Conservation (phyloP, 208 protist genomes). For the Leishmania major region DNA sequence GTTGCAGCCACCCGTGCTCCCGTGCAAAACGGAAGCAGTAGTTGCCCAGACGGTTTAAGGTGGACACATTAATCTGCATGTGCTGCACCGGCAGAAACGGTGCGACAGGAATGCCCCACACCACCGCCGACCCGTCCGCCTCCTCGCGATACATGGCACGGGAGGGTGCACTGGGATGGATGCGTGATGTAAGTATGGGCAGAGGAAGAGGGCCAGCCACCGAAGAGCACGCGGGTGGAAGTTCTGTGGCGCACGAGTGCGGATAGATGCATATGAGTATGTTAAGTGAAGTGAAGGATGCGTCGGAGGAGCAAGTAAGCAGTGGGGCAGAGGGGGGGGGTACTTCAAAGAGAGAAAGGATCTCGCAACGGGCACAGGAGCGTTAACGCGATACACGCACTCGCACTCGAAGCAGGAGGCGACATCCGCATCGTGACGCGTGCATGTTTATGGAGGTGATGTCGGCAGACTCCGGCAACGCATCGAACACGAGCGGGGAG, state of each 20-base stretch:
- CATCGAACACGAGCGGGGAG: background rate
- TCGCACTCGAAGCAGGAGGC: background rate
- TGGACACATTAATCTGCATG: constrained; percentile 48
- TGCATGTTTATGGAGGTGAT: background rate
- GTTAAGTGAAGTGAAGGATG: too few species aligned
- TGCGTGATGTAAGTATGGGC: background rate
- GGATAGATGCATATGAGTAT: background rate
- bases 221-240: background rate
- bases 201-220: background rate
- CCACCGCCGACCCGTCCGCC: constrained; percentile 55
- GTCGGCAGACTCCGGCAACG: background rate
- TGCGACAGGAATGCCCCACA: constrained; percentile 46
- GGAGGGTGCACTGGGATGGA: too few species aligned
- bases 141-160: constrained; percentile 35
- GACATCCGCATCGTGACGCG: background rate
- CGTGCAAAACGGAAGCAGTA: constrained; percentile 57
- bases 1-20: constrained; percentile 69
- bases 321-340: background rate
- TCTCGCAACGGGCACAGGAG: background rate
- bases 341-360: background rate
- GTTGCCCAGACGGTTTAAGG: constrained; percentile 57
- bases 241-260: background rate
- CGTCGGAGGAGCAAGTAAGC: background rate
- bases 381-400: background rate
- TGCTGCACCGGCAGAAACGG: constrained; percentile 73